These are phyloP conservation scores for Termitomyces sp. DNA, from an alignment of 768 basidiomycete species.

Conservation along the genomic window DNA sequence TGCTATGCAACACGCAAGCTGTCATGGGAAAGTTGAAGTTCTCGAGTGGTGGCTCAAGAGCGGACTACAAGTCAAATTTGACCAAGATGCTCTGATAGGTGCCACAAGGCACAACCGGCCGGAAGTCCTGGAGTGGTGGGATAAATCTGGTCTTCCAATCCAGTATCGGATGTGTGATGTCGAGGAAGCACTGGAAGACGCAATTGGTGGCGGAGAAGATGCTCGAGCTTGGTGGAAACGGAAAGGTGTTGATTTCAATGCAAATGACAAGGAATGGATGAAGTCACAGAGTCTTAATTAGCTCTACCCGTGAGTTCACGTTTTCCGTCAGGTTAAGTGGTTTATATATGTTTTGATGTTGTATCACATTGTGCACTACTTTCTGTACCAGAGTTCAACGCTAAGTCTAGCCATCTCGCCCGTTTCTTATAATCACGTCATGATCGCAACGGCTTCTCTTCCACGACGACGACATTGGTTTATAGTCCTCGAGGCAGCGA, in stretches of 20 bases:
- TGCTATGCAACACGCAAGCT: constrained; percentile 75
- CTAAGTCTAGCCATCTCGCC: not conserved
- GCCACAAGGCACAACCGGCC: constrained; percentile 82
- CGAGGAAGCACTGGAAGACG: constrained; percentile 88
- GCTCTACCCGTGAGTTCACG: constrained; percentile 21
- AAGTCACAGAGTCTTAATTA: constrained; percentile 75
- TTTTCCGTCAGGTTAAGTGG: not conserved
- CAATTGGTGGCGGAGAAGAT: constrained; percentile 73
- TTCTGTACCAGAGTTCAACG: not conserved
- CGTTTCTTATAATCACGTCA: not conserved
- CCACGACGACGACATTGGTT: not conserved
- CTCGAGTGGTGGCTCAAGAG: constrained; percentile 83
- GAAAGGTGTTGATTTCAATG: constrained; percentile 80
- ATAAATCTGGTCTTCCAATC: constrained; percentile 70
- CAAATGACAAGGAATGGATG: constrained; percentile 87
- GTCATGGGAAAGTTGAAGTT: constrained; percentile 76
- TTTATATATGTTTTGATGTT: not conserved
- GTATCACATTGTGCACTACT: not conserved
- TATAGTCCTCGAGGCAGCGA: not conserved
- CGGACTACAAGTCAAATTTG: constrained; percentile 74
- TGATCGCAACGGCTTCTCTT: not conserved
- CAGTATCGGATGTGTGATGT: constrained; percentile 91
- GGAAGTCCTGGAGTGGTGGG: constrained; percentile 88
- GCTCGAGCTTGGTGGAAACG: constrained; percentile 79
- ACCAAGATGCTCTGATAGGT: constrained; percentile 74